These are phyloP conservation scores for Sugiyamaella boreocaroliniensis DNA, from an alignment of 805 yeast species.

Conservation along the genomic window DNA sequence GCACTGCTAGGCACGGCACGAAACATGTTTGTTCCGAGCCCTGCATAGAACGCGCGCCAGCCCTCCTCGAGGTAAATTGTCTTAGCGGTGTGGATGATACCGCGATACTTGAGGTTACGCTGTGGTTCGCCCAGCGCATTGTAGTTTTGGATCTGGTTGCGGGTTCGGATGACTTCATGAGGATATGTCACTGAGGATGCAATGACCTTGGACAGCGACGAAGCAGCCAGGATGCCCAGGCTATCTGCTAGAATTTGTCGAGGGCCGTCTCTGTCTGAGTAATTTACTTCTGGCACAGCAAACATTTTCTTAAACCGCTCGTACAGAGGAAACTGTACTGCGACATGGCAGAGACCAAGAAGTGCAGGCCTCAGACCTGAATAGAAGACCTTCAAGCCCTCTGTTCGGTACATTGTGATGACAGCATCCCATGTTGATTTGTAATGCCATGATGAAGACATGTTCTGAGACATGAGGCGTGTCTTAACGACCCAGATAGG, in stretches of 20 bases:
- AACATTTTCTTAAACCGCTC: conserved; percentile 66
- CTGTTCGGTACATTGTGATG: conserved; percentile 64
- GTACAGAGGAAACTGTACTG: conserved; percentile 91
- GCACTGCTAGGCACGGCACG: conserved; percentile 95
- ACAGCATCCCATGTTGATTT: conserved; percentile 81
- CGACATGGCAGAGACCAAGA: conserved; percentile 87
- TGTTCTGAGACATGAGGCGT: conserved; percentile 64
- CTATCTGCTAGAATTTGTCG: not conserved
- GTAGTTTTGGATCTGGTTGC: conserved; percentile 58
- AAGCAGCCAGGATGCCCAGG: conserved; percentile 43
- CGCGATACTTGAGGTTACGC: conserved; percentile 24
- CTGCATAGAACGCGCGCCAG: conserved; percentile 76
- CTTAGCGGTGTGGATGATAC: conserved; percentile 31
- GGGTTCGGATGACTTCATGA: conserved; percentile 87
- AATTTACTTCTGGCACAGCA: conserved; percentile 20
- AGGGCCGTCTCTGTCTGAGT: conserved; percentile 2
- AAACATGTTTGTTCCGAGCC: conserved; percentile 75
- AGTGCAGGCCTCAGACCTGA: conserved; percentile 87
- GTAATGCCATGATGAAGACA: conserved; percentile 43
- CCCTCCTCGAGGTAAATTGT: conserved; percentile 62
- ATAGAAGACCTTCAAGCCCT: conserved; percentile 77
- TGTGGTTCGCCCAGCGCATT: conserved; percentile 12
- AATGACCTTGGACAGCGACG: conserved; percentile 75
- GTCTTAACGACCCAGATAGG: conserved; percentile 99
- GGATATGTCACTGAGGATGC: conserved; percentile 91